Percentiles rank a stretch among this genome's conserved stretches.
phyloP scores from a whole-genome alignment of 2,329 filamentous ascomycete species.

The Apiospora arundinis region DNA sequence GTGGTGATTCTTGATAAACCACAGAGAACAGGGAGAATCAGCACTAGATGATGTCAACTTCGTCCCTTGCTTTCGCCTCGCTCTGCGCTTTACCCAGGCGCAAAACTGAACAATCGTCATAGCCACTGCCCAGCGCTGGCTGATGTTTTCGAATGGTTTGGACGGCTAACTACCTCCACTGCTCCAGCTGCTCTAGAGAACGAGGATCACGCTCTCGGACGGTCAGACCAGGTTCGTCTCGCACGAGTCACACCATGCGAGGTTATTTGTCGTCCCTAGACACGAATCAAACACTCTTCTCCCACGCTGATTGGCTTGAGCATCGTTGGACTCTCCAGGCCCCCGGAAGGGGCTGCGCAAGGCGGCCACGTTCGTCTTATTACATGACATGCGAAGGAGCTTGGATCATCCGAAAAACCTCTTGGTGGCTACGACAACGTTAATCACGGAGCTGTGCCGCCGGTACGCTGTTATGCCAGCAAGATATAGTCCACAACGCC shows the following conservation, averaged over 20 bases:
- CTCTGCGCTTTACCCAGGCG: background rate
- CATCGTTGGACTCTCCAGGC: background rate
- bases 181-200: background rate
- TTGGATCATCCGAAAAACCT: background rate
- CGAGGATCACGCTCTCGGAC: slow-evolving; percentile 3
- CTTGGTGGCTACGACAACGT: background rate
- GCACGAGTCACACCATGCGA: slow-evolving; percentile 5
- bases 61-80: slow-evolving; percentile 10
- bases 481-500: background rate
- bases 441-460: background rate
- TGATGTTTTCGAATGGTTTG: slow-evolving; percentile 8
- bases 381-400: background rate
- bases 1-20: background rate
- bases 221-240: slow-evolving; percentile 14
- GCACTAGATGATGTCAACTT: background rate
- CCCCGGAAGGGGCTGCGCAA: background rate
- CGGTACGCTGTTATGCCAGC: slow-evolving; percentile 5
- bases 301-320: background rate
- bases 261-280: slow-evolving; percentile 12
- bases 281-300: background rate
- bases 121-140: background rate
- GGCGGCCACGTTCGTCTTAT: slow-evolving; percentile 12
- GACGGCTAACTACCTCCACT: background rate
- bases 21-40: background rate
- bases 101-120: background rate